Evolutionary conservation across 1,139 yeast species (phyloP), one percentile per base, ranked within the genome.

Genomic region (Zhuliangozyma blackwelliae): DNA sequence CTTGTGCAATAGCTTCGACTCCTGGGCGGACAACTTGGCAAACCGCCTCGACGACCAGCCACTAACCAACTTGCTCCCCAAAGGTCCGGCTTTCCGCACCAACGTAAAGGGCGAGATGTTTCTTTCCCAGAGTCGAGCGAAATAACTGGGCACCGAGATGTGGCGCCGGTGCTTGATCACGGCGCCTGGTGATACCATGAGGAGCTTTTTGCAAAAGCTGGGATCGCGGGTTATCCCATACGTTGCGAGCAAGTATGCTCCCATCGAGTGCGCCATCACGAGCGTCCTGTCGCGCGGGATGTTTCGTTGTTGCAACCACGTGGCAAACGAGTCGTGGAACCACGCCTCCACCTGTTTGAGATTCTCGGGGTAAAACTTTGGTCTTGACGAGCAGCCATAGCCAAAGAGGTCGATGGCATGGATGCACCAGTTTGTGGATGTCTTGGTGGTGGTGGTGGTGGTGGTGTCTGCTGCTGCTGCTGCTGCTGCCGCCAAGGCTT

Each of bases 401-500:
- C 92, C 94, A n/a, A 82, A 67, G 26, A 83, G 57, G 51, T 84
- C 92, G 11, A 84, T 70, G 1, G 88, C 79, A 59, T 83, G 92
- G 25, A 84, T 68, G 40, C 79, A 67, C 86, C 88, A 82, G 40
- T 67, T 59, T n/a, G n/a, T n/a, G n/a, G n/a, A n/a, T n/a, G n/a
- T n/a, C 10, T 53, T 50, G 11, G 49, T 40, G 5, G 37, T 39
- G n/a, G n/a, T n/a, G n/a, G n/a, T n/a, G n/a, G n/a, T n/a, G n/a
- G n/a, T n/a, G n/a, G n/a, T n/a, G n/a, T n/a, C n/a, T n/a, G n/a
- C n/a, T n/a, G n/a, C n/a, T n/a, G n/a, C n/a, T n/a, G n/a, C n/a
- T n/a, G n/a, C n/a, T n/a, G n/a, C n/a, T n/a, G n/a, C n/a, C 10
- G 67, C 50, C 20, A 30, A n/a, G 10, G 51, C 40, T 36, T 75